Evolutionary conservation across 2,329 filamentous ascomycete species (phyloP).

Genomic region (Scedosporium minutisporum): DNA sequence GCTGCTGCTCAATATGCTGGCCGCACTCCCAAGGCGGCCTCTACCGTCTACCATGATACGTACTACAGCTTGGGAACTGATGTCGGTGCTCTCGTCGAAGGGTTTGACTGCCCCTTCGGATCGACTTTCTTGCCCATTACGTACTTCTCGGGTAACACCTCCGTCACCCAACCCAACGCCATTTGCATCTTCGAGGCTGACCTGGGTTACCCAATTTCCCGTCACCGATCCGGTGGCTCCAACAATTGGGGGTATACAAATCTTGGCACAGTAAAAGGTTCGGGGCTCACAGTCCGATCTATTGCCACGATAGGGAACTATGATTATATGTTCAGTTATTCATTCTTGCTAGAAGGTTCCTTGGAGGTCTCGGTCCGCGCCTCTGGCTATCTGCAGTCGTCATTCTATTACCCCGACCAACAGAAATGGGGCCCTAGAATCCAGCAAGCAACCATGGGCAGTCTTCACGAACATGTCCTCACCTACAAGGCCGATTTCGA

Average conservation of each 20-base stretch:
- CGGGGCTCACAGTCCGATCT: slow-evolving; percentile 15
- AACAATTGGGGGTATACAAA: slow-evolving; percentile 19
- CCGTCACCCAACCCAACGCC: slow-evolving; percentile 19
- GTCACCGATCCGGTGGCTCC: slow-evolving; percentile 19
- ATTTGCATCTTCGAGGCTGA: slow-evolving; percentile 31
- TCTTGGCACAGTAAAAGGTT: slow-evolving; percentile 22
- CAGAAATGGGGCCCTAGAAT: slow-evolving; percentile 24
- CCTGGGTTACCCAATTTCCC: slow-evolving; percentile 24
- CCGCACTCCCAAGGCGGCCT: slow-evolving; percentile 31
- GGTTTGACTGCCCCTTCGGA: slow-evolving; percentile 31
- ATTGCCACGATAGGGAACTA: slow-evolving; percentile 30
- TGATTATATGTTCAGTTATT: slow-evolving; percentile 29
- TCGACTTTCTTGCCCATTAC: slow-evolving; percentile 25
- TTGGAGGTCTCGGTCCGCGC: slow-evolving; percentile 29
- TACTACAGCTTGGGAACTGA: slow-evolving; percentile 25
- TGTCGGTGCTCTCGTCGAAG: slow-evolving; percentile 27
- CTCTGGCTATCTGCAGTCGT: slow-evolving; percentile 26
- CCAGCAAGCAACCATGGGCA: slow-evolving; percentile 22
- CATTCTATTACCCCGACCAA: slow-evolving; percentile 23
- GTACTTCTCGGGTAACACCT: slow-evolving; percentile 20
- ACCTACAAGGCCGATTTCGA: slow-evolving; percentile 32
- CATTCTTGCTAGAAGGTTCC: slow-evolving; percentile 24
- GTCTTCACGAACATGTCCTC: slow-evolving; percentile 28
- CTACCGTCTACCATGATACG: slow-evolving; percentile 32
- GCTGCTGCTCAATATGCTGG: slow-evolving; percentile 43